Base-by-base conservation (phyloP, 371 early-diverging fungal genomes). In the Smittium culicis region DNA sequence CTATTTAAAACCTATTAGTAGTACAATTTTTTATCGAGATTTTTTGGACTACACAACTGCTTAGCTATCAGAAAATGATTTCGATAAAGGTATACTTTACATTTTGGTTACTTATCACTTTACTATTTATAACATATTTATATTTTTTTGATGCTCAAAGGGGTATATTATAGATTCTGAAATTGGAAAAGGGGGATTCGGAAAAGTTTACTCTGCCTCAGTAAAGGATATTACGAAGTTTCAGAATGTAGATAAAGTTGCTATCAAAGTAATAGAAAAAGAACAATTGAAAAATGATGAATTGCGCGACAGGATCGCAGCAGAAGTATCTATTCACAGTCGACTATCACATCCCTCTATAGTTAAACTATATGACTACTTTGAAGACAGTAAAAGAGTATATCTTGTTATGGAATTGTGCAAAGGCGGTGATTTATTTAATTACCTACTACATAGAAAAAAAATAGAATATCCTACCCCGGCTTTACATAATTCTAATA, bases 381-480 rank as follows among this genome's bases (percentile, higher is more conserved):
- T 90, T 69, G 83, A 86, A 66, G 85, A 85, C 68, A 71, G 74
- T 14, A 72, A 81, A 16, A 80, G 81, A 72, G 86, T 92, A 0
- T 90, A 88, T 73, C 73, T 92, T 59, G 82, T 92, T 34, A 82
- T 88, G 78, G 92, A 92, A 76, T 73, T 70, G 35, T 80, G 92
- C 72, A 69, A 72, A 34, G 79, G 83, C 66, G 86, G 85, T 0
- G 88, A 89, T 67, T 72, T 92, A 29, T 86, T 81, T 71, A 70
- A 78, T 60, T 83, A 86, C 69, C 75, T 92, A 20, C 75, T 66
- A 17, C 29, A 67, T 28, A 60, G 76, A 54, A 61, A 45, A 54
- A 5, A 34, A 56, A 11, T 16, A 3, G 34, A 62, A 45, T 0
- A 55, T 34, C 20, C 29, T 25, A 29, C 34, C 5, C 14, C 58